Conservation (phyloP, 495 filamentous ascomycete species). For the Stereocaulon alpinum region DNA sequence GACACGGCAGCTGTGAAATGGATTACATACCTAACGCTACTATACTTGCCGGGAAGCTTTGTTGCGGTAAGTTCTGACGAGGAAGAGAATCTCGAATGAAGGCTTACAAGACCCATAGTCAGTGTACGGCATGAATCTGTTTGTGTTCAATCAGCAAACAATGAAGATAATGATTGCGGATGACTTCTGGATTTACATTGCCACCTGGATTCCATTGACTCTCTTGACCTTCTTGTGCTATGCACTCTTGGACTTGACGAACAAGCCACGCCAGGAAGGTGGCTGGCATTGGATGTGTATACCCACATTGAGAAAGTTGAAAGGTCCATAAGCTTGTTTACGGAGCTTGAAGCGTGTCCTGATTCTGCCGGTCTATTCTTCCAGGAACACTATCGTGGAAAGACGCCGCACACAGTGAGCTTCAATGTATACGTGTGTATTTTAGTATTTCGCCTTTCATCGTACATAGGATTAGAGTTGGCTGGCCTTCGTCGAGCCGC, state of each 20-base stretch:
- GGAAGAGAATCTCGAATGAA: too few species aligned
- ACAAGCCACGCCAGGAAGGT: background rate
- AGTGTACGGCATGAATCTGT: conserved; percentile 16
- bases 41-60: conserved; percentile 23
- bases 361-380: too few species aligned
- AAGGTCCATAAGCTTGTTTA: background rate
- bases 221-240: conserved; percentile 9
- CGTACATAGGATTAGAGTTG: background rate
- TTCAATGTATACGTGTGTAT: background rate
- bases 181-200: conserved; percentile 16
- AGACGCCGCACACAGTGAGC: too few species aligned
- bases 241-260: background rate
- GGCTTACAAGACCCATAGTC: background rate
- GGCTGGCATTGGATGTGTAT: conserved; percentile 4
- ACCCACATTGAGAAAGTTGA: background rate
- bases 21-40: conserved; percentile 22
- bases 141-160: conserved; percentile 10
- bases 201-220: conserved; percentile 11
- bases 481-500: background rate
- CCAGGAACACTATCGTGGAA: background rate
- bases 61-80: conserved; percentile 11
- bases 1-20: conserved; percentile 21
- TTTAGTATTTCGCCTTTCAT: background rate
- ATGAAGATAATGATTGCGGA: conserved; percentile 8
- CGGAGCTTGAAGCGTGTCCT: too few species aligned